These are phyloP conservation scores for Musa troglodytarum DNA, from an alignment of 176 grass and related monocot genomes.

Conservation along the genomic window DNA sequence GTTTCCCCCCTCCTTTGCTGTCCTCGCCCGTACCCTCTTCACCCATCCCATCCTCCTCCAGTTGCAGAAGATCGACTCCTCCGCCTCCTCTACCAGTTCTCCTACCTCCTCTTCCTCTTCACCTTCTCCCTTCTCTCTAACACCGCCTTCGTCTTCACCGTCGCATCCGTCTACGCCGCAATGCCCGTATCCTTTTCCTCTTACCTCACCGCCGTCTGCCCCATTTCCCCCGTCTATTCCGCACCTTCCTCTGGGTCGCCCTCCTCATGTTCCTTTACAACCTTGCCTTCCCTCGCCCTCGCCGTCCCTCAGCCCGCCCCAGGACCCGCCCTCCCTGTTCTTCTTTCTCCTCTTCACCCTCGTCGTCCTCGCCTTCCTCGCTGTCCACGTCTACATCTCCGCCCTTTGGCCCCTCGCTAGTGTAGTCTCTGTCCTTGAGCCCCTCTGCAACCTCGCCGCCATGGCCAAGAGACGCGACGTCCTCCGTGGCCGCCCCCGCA, in stretches of 20 bases:
- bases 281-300: slow-evolving; percentile 34
- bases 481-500: slow-evolving; percentile 46
- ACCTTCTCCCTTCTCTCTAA: slow-evolving; percentile 95
- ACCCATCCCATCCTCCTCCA: slow-evolving; percentile 22
- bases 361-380: slow-evolving; percentile 41
- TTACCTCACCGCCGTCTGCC: slow-evolving; percentile 53
- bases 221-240: slow-evolving; percentile 68
- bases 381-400: slow-evolving; percentile 84
- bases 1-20: slow-evolving; percentile 80
- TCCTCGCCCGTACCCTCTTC: slow-evolving; percentile 49
- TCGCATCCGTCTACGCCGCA: slow-evolving; percentile 84
- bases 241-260: slow-evolving; percentile 78
- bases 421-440: slow-evolving; percentile 89
- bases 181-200: slow-evolving; percentile 61
- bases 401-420: slow-evolving; percentile 92
- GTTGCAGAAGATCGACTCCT: slow-evolving; percentile 13
- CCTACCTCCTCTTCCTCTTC: slow-evolving; percentile 89
- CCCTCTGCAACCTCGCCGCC: slow-evolving; percentile 62
- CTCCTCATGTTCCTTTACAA: slow-evolving; percentile 77
- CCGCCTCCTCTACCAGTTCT: slow-evolving; percentile 48
- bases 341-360: slow-evolving; percentile 30
- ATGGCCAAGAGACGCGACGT: slow-evolving; percentile 78
- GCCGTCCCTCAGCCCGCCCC: slow-evolving; percentile 21
- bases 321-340: slow-evolving; percentile 10
- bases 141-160: slow-evolving; percentile 75